These are phyloP conservation scores for Neonectria sp. DNA, from an alignment of 2,329 filamentous ascomycete species.

Conservation along the genomic window DNA sequence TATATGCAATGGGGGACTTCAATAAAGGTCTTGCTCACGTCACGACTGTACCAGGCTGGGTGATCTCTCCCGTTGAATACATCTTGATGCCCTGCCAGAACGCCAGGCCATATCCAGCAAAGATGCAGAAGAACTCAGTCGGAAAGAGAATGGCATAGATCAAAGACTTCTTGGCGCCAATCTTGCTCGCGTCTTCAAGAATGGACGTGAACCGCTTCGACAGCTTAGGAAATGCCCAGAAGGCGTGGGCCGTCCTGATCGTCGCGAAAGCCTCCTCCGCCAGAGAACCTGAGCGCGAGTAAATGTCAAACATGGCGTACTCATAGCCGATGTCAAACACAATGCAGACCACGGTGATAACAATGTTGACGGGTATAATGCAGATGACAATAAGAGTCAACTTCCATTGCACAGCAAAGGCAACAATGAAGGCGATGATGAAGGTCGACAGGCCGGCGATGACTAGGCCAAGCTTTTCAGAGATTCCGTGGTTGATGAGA, in stretches of 20 bases:
- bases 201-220: slow-evolving; percentile 58
- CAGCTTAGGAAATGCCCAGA: slow-evolving; percentile 63
- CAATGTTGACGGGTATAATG: slow-evolving; percentile 61
- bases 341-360: slow-evolving; percentile 57
- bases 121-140: slow-evolving; percentile 64
- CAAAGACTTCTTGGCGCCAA: slow-evolving; percentile 61
- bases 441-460: slow-evolving; percentile 59
- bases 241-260: slow-evolving; percentile 66
- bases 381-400: slow-evolving; percentile 60
- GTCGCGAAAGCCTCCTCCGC: slow-evolving; percentile 66
- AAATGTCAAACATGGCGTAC: slow-evolving; percentile 59
- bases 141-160: slow-evolving; percentile 61
- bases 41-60: slow-evolving; percentile 61
- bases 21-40: slow-evolving; percentile 53
- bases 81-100: slow-evolving; percentile 68
- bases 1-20: background rate
- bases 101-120: slow-evolving; percentile 62
- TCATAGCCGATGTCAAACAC: slow-evolving; percentile 59
- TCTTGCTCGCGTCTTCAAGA: slow-evolving; percentile 56
- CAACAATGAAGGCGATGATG: slow-evolving; percentile 57
- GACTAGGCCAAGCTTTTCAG: slow-evolving; percentile 61
- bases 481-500: slow-evolving; percentile 61
- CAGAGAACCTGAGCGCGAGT: slow-evolving; percentile 59
- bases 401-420: slow-evolving; percentile 59
- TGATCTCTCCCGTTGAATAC: slow-evolving; percentile 61